phyloP scores from a whole-genome alignment of 2,329 filamentous ascomycete species.

The Falciphora oryzae region DNA sequence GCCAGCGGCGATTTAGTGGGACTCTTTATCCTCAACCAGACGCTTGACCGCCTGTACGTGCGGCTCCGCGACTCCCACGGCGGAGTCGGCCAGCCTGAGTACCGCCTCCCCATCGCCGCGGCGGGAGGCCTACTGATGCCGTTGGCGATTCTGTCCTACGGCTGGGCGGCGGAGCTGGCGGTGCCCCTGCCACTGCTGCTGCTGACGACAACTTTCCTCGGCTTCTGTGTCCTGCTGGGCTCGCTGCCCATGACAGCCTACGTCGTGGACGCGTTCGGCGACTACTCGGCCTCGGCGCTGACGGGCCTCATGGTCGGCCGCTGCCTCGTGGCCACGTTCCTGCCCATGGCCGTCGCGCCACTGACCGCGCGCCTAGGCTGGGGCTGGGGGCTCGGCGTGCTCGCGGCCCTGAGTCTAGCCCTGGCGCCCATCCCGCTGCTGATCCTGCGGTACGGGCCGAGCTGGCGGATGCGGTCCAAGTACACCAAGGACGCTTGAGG shows the following conservation, averaged over 20 bases:
- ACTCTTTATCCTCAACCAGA: conserved; percentile 42
- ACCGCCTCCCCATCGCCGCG: conserved; percentile 47
- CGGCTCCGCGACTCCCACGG: conserved; percentile 33
- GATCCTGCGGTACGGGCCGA: conserved; percentile 43
- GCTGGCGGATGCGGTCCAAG: conserved; percentile 44
- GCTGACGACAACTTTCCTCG: conserved; percentile 36
- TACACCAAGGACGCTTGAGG: conserved; percentile 35
- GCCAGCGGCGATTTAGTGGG: conserved; percentile 42
- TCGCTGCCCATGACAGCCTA: conserved; percentile 48
- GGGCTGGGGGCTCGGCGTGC: conserved; percentile 42
- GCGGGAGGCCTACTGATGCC: conserved; percentile 41
- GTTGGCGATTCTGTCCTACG: conserved; percentile 38
- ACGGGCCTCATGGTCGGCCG: conserved; percentile 50
- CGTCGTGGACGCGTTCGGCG: conserved; percentile 49
- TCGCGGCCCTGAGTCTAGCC: conserved; percentile 35
- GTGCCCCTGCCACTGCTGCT: conserved; percentile 39
- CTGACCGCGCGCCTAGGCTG: conserved; percentile 43
- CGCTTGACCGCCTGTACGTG: conserved; percentile 49
- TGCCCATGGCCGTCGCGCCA: conserved; percentile 46
- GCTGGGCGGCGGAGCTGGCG: conserved; percentile 41
- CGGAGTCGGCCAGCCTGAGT: conserved; percentile 43
- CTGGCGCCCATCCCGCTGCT: conserved; percentile 45
- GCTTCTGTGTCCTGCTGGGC: conserved; percentile 37
- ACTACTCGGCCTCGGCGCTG: conserved; percentile 52
- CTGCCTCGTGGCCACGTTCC: conserved; percentile 50